Conservation (phyloP, 2,329 filamentous ascomycete genomes). For the Claviceps purpurea region DNA sequence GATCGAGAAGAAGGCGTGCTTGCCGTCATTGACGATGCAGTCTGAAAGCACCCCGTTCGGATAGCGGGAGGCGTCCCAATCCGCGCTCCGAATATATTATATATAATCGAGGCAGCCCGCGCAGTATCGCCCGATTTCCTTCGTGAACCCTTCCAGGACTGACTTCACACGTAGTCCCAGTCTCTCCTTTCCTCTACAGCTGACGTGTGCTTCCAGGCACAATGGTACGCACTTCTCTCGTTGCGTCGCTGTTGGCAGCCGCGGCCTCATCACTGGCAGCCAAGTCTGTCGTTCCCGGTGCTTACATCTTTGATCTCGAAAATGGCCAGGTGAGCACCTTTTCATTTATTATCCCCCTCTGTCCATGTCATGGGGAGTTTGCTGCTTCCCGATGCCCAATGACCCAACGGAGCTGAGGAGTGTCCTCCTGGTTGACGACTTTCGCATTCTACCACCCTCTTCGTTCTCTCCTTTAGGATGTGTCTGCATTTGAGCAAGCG, state of each 20-base stretch:
- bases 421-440: background rate
- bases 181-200: background rate
- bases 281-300: conserved; percentile 8
- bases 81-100: background rate
- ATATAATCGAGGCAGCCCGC: background rate
- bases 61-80: background rate
- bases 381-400: too few species aligned
- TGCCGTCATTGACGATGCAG: background rate
- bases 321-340: conserved; percentile 7
- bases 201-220: background rate
- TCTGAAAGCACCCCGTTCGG: background rate
- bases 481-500: conserved; percentile 9
- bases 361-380: background rate
- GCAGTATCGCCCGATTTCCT: too few species aligned
- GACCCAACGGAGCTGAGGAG: background rate
- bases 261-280: conserved; percentile 7
- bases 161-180: background rate
- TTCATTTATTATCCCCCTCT: background rate
- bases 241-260: conserved; percentile 8
- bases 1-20: background rate
- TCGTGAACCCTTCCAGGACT: background rate
- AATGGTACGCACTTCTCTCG: conserved; percentile 9
- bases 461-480: conserved; percentile 3
- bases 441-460: background rate
- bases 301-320: conserved; percentile 12